Evolutionary conservation across 805 yeast species (phyloP), one percentile per base, ranked within the genome.

Genomic region (Jamesozyma jinghongensis): DNA sequence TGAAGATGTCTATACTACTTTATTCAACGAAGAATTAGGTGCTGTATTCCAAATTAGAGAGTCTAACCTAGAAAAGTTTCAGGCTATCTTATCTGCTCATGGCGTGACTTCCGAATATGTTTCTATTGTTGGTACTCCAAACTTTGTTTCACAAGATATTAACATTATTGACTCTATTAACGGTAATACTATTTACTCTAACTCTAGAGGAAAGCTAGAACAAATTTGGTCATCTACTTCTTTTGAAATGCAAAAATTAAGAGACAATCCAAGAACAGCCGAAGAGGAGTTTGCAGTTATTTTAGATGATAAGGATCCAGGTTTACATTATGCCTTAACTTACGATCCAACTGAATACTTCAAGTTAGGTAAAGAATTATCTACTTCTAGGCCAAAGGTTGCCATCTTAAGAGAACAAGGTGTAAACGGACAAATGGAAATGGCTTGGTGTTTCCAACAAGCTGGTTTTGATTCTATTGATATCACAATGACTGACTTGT

Each of bases 371-470:
- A 34, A 42, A 3, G 40, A 45, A 27, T 27, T 52, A 26, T 38
- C 49, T 3, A 20, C 37, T 13, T 37, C 29, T 4, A 77, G 69
- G 56, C 98, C 98, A 38, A 82, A 78, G 64, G 97, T 92, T 50
- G 98, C 97, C 32, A 87, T 92, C 42, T 71, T 92, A 56, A 83
- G 98, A 68, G 98, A 92, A 62, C 98, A 92, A 68, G 98, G 98
- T 68, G 96, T 92, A 41, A 92, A 92, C 63, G 94, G 97, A 28
- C 95, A 90, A 61, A 85, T 83, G 72, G 98, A 92, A 68, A 88
- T 92, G 97, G 97, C 97, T 2, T 88, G 94, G 85, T 76, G 90
- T 49, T 87, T 92, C 74, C 81, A 81, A 60, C 86, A 81, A 62
- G 95, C 97, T 28, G 98, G 98, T 0, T 92, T 92, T 63, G 86